These are phyloP conservation scores for Aureobasidium sp. DNA, from an alignment of 2,329 filamentous ascomycete species.

Conservation along the genomic window DNA sequence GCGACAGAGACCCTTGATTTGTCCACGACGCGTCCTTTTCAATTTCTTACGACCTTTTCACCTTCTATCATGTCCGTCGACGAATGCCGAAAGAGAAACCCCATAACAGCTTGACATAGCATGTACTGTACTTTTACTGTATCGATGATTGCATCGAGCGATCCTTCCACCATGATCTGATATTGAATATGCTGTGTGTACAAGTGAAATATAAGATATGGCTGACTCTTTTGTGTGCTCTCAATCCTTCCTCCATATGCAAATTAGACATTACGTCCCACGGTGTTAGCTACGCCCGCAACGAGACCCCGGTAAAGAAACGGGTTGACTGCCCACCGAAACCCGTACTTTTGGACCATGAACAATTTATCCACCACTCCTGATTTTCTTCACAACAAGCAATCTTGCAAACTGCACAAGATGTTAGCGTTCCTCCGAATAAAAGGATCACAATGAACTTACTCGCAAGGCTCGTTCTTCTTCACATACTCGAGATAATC, in stretches of 20 bases:
- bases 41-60: background rate
- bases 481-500: conserved; percentile 5
- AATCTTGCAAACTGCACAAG: background rate
- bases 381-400: background rate
- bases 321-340: too few species aligned
- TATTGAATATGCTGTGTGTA: too few species aligned
- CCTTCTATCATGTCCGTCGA: background rate
- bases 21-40: background rate
- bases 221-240: too few species aligned
- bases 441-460: background rate
- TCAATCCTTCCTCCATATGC: background rate
- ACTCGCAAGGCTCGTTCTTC: conserved; percentile 11
- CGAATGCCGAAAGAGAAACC: background rate
- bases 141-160: background rate
- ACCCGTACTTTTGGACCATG: too few species aligned
- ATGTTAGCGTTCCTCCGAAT: background rate
- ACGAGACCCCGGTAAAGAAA: too few species aligned
- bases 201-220: too few species aligned
- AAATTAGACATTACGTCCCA: background rate
- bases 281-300: too few species aligned
- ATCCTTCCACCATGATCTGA: background rate
- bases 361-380: background rate
- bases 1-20: conserved; percentile 10
- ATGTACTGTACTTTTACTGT: background rate
- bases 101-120: background rate